phyloP scores from a whole-genome alignment of 2,329 filamentous ascomycete genomes.

The Ophiostoma novo-ulmi region DNA sequence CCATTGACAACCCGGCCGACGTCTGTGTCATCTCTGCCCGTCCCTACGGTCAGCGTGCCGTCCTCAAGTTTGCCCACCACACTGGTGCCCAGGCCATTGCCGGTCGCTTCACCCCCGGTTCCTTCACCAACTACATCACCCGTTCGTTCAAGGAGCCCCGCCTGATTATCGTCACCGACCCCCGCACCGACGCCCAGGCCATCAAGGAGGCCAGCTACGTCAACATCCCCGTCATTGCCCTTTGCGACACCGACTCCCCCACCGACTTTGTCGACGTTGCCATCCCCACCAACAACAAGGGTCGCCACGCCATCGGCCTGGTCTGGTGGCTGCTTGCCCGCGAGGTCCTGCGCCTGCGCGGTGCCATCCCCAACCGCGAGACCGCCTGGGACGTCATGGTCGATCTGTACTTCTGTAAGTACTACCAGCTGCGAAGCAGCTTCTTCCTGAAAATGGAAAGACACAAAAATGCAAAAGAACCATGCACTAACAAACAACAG shows the following conservation, averaged over 20 bases:
- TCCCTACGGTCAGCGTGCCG: constrained; percentile 98
- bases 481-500: constrained; percentile 35
- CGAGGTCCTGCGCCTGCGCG: constrained; percentile 98
- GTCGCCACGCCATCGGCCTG: constrained; percentile 96
- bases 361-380: constrained; percentile 93
- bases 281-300: constrained; percentile 99
- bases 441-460: background rate
- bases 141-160: constrained; percentile 99
- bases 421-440: background rate
- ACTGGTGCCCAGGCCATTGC: constrained; percentile 97
- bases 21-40: constrained; percentile 99
- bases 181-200: constrained; percentile 98
- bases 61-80: constrained; percentile 99
- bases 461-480: background rate
- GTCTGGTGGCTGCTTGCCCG: constrained; percentile 99
- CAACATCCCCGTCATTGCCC: constrained; percentile 99
- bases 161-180: constrained; percentile 98
- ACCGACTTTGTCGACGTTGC: constrained; percentile 99
- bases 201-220: constrained; percentile 99
- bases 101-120: constrained; percentile 99
- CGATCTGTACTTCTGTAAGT: constrained; percentile 96
- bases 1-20: constrained; percentile 98
- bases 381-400: constrained; percentile 99
- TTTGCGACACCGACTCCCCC: constrained; percentile 98
- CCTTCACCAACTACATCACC: constrained; percentile 99